Evolutionary conservation across 768 basidiomycete genomes (phyloP).

Genomic region (Trametes cingulata): DNA sequence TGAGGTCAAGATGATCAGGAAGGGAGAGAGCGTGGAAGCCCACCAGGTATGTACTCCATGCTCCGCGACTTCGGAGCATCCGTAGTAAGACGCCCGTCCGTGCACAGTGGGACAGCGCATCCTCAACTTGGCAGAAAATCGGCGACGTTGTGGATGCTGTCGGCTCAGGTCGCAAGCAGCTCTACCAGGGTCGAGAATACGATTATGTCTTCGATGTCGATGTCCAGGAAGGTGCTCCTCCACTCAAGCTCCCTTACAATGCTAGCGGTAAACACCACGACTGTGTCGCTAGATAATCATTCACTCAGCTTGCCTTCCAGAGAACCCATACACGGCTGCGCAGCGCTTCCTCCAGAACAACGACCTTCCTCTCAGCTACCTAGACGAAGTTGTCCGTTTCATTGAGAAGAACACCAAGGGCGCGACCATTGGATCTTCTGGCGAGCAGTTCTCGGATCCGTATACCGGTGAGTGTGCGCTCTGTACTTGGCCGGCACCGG

Average conservation of each 20-base stretch:
- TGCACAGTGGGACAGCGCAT: slow-evolving; percentile 74
- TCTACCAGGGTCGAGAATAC: slow-evolving; percentile 93
- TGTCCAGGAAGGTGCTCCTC: slow-evolving; percentile 87
- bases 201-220: slow-evolving; percentile 99
- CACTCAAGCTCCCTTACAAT: slow-evolving; percentile 94
- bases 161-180: slow-evolving; percentile 84
- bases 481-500: neutral
- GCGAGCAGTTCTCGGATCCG: slow-evolving; percentile 77
- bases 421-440: slow-evolving; percentile 61
- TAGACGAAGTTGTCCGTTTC: slow-evolving; percentile 90
- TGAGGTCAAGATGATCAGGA: slow-evolving; percentile 89
- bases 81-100: neutral
- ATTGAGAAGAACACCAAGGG: slow-evolving; percentile 91
- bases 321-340: slow-evolving; percentile 89
- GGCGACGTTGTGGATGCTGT: slow-evolving; percentile 97
- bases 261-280: slow-evolving; percentile 58
- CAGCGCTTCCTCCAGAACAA: slow-evolving; percentile 84
- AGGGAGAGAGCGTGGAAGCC: slow-evolving; percentile 80
- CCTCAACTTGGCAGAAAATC: slow-evolving; percentile 83
- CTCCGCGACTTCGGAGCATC: slow-evolving; percentile 10
- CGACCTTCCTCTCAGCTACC: slow-evolving; percentile 78
- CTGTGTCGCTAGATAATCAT: neutral
- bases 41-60: slow-evolving; percentile 61
- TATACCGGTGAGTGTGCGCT: slow-evolving; percentile 68
- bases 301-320: slow-evolving; percentile 41